Percentiles rank a stretch among this genome's conserved stretches.
Evolutionary conservation across 163 green algal genomes (phyloP).

Genomic region (Chlamydomonas reinhardtii): DNA sequence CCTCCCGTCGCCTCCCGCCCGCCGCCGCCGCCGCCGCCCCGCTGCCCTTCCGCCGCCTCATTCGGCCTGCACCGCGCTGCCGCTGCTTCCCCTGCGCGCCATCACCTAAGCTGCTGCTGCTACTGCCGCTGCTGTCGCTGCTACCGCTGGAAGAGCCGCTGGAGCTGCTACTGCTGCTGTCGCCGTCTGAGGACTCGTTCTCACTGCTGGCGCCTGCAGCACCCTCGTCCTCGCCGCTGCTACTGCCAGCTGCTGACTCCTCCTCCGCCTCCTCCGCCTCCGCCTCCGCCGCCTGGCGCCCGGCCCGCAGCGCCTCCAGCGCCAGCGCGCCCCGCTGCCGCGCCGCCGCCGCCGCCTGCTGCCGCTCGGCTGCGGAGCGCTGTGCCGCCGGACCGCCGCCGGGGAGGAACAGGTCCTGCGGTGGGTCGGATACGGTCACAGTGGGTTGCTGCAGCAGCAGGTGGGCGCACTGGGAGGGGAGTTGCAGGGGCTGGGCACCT

Average conservation of each 20-base stretch:
- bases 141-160: not conserved
- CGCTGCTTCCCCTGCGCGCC: not conserved
- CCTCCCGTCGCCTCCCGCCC: not conserved
- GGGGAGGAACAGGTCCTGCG: constrained; percentile 6
- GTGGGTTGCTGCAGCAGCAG: too few relatives aligned
- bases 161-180: too few relatives aligned
- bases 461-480: too few relatives aligned
- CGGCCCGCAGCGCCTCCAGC: constrained; percentile 12
- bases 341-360: too few relatives aligned
- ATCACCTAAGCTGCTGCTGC: not conserved
- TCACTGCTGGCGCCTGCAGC: too few relatives aligned
- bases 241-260: not conserved
- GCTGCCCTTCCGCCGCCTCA: not conserved
- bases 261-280: not conserved
- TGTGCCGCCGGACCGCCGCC: not conserved
- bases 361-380: not conserved
- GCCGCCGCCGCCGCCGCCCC: not conserved
- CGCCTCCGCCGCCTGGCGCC: not conserved
- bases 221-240: too few relatives aligned
- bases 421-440: not conserved
- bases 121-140: not conserved
- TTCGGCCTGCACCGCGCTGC: not conserved
- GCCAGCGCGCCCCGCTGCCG: not conserved
- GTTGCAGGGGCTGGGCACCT: too few relatives aligned
- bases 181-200: too few relatives aligned